Conservation (phyloP, 1,139 yeast genomes). For the Protomyces arabidopsidicola region DNA sequence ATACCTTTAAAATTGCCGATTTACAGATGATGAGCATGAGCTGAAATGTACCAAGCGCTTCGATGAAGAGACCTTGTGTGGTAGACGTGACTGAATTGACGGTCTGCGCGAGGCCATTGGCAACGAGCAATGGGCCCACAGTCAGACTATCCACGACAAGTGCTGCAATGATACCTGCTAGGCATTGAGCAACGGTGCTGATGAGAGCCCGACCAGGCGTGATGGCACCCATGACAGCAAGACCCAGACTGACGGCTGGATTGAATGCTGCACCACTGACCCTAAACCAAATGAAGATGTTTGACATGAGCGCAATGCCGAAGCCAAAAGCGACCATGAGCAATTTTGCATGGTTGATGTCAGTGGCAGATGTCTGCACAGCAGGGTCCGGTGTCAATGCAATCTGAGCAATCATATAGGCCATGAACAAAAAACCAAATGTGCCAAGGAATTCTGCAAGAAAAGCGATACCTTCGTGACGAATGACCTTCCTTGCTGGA, state of each 20-base stretch:
- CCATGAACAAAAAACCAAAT: conserved; percentile 74
- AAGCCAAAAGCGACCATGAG: conserved; percentile 77
- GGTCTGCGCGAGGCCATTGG: background rate
- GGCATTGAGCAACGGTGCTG: conserved; percentile 62
- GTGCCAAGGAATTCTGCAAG: conserved; percentile 80
- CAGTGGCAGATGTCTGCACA: background rate
- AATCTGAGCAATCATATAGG: conserved; percentile 61
- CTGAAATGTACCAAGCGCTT: conserved; percentile 69
- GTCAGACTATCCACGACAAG: conserved; percentile 48
- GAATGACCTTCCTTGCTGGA: conserved; percentile 6
- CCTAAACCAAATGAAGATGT: conserved; percentile 68
- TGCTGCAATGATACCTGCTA: conserved; percentile 90
- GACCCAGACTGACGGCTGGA: conserved; percentile 39
- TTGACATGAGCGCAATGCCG: conserved; percentile 78
- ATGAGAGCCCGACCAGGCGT: conserved; percentile 66
- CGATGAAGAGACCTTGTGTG: conserved; percentile 68
- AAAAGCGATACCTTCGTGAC: conserved; percentile 43
- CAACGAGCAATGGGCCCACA: conserved; percentile 6
- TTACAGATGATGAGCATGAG: conserved; percentile 47
- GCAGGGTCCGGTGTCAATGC: conserved; percentile 7
- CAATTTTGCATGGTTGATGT: conserved; percentile 42
- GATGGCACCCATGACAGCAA: conserved; percentile 66
- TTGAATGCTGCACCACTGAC: conserved; percentile 67
- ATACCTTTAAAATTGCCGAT: background rate
- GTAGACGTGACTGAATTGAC: conserved; percentile 35